These are phyloP conservation scores for Lipomyces chichibuensis DNA, from an alignment of 805 yeast species.

Conservation along the genomic window DNA sequence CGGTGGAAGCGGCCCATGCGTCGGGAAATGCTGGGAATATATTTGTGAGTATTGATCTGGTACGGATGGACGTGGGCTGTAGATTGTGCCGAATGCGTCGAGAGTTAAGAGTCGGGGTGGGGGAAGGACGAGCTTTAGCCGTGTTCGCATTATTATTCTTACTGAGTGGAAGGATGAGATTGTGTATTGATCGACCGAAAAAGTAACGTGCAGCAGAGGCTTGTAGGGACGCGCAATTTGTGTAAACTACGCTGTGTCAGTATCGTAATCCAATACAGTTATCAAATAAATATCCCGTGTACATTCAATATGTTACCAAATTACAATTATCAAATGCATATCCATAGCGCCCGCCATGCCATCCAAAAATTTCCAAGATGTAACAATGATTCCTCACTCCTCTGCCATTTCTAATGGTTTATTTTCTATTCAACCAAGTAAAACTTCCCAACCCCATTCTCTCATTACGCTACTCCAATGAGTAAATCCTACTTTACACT, in stretches of 20 bases:
- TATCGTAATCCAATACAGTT: background rate
- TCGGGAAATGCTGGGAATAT: slow-evolving; percentile 14
- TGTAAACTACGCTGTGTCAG: background rate
- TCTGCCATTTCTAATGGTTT: background rate
- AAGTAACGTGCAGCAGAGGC: no score
- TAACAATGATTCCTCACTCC: no score
- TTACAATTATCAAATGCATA: background rate
- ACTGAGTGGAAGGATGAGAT: background rate
- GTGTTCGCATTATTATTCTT: background rate
- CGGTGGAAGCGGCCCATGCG: background rate
- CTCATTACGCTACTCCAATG: slow-evolving; percentile 74
- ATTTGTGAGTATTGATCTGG: slow-evolving; percentile 22
- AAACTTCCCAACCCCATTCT: slow-evolving; percentile 77
- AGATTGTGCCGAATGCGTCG: slow-evolving; percentile 34
- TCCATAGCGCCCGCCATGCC: background rate
- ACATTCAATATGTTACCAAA: background rate
- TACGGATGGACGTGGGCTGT: slow-evolving; percentile 26
- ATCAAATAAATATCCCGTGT: background rate
- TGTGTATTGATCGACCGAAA: no score
- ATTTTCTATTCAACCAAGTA: slow-evolving; percentile 50
- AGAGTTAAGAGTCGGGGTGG: slow-evolving; percentile 25
- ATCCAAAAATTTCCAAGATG: no score
- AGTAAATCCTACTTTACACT: slow-evolving; percentile 28
- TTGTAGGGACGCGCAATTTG: no score
- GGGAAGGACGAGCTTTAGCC: slow-evolving; percentile 8